Evolutionary conservation across 2,329 filamentous ascomycete genomes (phyloP), one percentile per base, ranked within the genome.

Genomic region (Fonsecaea erecta): DNA sequence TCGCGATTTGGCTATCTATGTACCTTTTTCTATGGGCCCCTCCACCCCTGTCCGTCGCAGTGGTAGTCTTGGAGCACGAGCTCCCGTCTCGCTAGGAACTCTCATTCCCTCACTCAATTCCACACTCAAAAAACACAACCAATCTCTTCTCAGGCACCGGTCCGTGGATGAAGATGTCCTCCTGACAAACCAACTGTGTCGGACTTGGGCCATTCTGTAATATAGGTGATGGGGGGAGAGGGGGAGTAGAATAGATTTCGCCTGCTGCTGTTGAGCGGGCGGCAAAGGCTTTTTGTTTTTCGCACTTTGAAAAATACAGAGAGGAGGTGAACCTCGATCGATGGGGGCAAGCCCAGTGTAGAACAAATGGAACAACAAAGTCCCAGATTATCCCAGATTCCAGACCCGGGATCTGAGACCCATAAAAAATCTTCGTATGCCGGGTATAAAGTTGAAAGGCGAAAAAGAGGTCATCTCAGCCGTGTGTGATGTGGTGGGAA

Each of bases 381-480:
- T 48, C 55, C 48, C 55, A 58, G 55, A 58, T 43, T 37, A 4
- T 18, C 55, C 51, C 55, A 48, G 40, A 58, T 58, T 58, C 55
- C 55, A 46, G 55, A 37, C 55, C 55, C 55, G 37, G 26, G 26
- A 58, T 58, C 55, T 58, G 55, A 58, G 30, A 58, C 37, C 8
- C 32, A 34, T 14, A 46, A n/a, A 8, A 48, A 48, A 48, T 3
- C 18, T 48, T 48, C n/a, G 43, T 48, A 24, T 21, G 43, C 43
- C 18, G 18, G 43, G 43, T 48, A 24, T 48, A 48, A 48, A 48
- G 43, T 48, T 8, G n/a, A n/a, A 48, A 48, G 43, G 21, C 18
- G n/a, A 48, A 24, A 48, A 48, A 48, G 18, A 48, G 21, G 43
- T 48, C 43, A 12, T 48, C 43, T 48, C 43, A 18, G 43, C 21